phyloP scores from a whole-genome alignment of 2,329 filamentous ascomycete species.

The Calonectria pauciramosa region DNA sequence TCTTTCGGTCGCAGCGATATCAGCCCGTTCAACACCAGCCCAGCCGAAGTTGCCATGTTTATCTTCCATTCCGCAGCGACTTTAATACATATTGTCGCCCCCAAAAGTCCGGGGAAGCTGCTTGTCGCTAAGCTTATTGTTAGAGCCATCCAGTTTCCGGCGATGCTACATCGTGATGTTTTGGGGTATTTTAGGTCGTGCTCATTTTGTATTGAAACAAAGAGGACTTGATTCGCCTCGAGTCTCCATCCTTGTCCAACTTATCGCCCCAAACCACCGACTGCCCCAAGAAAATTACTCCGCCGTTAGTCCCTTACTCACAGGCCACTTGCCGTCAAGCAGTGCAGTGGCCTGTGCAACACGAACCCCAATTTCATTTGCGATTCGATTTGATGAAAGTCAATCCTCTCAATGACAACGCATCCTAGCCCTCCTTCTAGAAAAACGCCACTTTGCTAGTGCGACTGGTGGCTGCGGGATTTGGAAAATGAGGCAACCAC shows the following conservation, averaged over 20 bases:
- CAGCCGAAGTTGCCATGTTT: neutral
- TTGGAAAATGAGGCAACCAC: neutral
- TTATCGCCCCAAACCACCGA: neutral
- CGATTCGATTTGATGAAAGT: neutral
- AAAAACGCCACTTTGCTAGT: neutral
- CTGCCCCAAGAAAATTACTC: neutral
- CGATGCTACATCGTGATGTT: neutral
- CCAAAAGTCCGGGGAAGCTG: neutral
- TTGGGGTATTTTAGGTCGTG: neutral
- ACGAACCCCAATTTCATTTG: neutral
- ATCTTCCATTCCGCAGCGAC: neutral
- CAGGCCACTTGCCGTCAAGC: neutral
- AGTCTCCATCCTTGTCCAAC: neutral
- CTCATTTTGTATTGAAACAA: neutral
- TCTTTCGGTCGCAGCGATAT: neutral
- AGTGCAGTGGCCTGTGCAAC: neutral
- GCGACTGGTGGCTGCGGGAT: neutral
- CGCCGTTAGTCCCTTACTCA: neutral
- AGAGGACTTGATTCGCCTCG: neutral
- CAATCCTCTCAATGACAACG: neutral
- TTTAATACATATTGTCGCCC: neutral
- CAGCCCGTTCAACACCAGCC: neutral
- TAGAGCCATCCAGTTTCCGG: neutral
- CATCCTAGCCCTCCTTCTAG: neutral
- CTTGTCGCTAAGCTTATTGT: neutral